These are phyloP conservation scores for Chloropicon primus DNA, from an alignment of 139 green algal species.

Conservation along the genomic window DNA sequence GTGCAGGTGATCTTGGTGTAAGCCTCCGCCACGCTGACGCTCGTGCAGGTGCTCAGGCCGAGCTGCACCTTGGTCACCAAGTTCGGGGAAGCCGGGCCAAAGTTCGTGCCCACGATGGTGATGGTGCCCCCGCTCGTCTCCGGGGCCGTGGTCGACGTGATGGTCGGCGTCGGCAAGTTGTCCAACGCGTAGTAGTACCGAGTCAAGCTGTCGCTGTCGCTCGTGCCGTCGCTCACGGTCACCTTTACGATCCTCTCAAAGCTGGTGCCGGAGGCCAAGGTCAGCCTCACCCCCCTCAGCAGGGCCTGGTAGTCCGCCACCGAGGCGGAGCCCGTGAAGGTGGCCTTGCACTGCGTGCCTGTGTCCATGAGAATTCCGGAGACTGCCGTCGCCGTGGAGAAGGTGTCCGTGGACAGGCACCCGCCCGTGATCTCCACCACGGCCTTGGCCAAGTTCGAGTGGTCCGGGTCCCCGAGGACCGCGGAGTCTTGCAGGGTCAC, in stretches of 20 bases:
- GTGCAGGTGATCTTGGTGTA: neutral
- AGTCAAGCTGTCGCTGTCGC: neutral
- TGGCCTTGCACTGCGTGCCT: neutral
- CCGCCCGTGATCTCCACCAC: neutral
- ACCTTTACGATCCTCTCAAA: neutral
- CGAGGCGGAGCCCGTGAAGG: neutral
- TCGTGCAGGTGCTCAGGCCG: neutral
- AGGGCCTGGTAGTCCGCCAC: neutral
- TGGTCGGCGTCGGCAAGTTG: neutral
- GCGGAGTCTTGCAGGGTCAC: neutral
- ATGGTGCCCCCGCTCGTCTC: slow-evolving; percentile 4
- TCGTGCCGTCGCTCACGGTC: neutral
- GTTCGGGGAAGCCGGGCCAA: neutral
- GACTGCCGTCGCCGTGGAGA: neutral
- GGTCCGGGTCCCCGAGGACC: neutral
- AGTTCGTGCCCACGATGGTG: slow-evolving; percentile 3
- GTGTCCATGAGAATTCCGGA: neutral
- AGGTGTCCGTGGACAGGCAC: neutral
- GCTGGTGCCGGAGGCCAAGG: neutral
- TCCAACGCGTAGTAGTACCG: neutral
- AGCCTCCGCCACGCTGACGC: neutral
- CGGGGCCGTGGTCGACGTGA: slow-evolving; percentile 3
- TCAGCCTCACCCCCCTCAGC: neutral
- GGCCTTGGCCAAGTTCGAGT: neutral
- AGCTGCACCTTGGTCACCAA: neutral